Percentiles rank a stretch among this genome's conserved stretches.
phyloP scores from a whole-genome alignment of 2,329 filamentous ascomycete genomes.

The Colletotrichum orbiculare region DNA sequence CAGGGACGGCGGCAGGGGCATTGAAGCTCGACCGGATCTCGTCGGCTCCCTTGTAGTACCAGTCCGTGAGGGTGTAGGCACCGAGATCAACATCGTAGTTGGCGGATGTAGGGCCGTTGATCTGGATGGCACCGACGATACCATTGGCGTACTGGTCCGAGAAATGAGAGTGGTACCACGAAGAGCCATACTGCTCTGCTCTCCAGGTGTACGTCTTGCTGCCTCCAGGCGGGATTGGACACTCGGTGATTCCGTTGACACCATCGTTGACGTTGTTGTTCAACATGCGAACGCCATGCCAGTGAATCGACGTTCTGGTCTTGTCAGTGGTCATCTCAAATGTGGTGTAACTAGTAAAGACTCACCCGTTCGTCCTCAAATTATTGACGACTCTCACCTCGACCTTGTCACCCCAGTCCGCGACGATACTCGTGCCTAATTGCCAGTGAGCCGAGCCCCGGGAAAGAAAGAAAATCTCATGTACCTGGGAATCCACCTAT shows the following conservation, averaged over 20 bases:
- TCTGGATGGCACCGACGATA: slow-evolving; percentile 61
- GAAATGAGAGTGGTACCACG: slow-evolving; percentile 62
- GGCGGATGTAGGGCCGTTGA: slow-evolving; percentile 56
- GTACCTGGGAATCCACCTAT: slow-evolving; percentile 37
- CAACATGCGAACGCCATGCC: slow-evolving; percentile 60
- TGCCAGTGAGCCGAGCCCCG: slow-evolving; percentile 37
- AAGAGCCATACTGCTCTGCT: slow-evolving; percentile 52
- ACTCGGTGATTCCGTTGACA: slow-evolving; percentile 55
- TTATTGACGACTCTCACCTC: slow-evolving; percentile 74
- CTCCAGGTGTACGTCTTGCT: slow-evolving; percentile 50
- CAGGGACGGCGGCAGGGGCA: slow-evolving; percentile 38
- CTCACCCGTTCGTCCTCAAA: slow-evolving; percentile 58
- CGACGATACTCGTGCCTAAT: slow-evolving; percentile 64
- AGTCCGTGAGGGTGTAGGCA: slow-evolving; percentile 62
- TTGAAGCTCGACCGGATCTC: slow-evolving; percentile 38
- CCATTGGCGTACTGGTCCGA: slow-evolving; percentile 63
- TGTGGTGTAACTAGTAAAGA: background rate
- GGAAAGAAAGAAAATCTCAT: background rate
- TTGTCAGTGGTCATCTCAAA: slow-evolving; percentile 8
- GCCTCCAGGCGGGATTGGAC: slow-evolving; percentile 51
- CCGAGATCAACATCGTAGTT: slow-evolving; percentile 73
- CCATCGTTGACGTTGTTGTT: slow-evolving; percentile 59
- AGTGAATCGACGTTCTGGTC: slow-evolving; percentile 56
- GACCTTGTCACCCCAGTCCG: slow-evolving; percentile 62
- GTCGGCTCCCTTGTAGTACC: slow-evolving; percentile 56